Base-by-base conservation (phyloP, 441 rosid genomes). In the Aquilaria agallochum region DNA sequence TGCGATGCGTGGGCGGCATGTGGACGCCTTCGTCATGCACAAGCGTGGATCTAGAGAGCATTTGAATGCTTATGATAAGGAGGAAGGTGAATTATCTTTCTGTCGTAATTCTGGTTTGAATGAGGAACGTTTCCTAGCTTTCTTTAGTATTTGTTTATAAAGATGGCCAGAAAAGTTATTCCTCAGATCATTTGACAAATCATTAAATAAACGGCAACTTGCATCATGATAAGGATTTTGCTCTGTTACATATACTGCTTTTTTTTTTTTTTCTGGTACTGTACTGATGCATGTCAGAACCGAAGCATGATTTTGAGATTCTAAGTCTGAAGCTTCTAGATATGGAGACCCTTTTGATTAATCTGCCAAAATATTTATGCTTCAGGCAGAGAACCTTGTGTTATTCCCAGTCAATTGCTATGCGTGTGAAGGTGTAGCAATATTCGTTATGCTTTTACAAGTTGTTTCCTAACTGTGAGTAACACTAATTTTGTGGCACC, bases 1-100 rank as follows among this genome's bases (percentile, higher is more conserved):
- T 49, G 82, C 78, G 11, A 83, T 92, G 92, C 85, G 98, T 64
- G 97, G 92, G 58, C 92, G 96, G 65, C 86, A 89, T 66, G 68
- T 72, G 11, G 96, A 85, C 52, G 60, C 75, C 27, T 60, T 59
- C 55, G 71, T 72, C 31, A 69, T 68, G 51, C 72, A 80, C 76
- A 92, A 87, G 82, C 95, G 93, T 69, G 80, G 82, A 8, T 74
- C 82, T 9, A 81, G 59, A 63, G 98, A 89, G 31, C 62, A 64
- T 51, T 59, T 81, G 48, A 67, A 69, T 76, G 70, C 67, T 51
- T 55, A 78, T 60, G 90, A 82, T 60, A 83, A 72, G 70, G 93
- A 84, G 31, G 90, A 81, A 51, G 66, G 47, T 75, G 68, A 34
- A 34, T 34, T 3, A 34, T 34, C 40, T 3, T 6, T 34, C 6